Evolutionary conservation across 345 rosid genomes (phyloP), one percentile per base, ranked within the genome.

Genomic region (Pistacia atlantica): DNA sequence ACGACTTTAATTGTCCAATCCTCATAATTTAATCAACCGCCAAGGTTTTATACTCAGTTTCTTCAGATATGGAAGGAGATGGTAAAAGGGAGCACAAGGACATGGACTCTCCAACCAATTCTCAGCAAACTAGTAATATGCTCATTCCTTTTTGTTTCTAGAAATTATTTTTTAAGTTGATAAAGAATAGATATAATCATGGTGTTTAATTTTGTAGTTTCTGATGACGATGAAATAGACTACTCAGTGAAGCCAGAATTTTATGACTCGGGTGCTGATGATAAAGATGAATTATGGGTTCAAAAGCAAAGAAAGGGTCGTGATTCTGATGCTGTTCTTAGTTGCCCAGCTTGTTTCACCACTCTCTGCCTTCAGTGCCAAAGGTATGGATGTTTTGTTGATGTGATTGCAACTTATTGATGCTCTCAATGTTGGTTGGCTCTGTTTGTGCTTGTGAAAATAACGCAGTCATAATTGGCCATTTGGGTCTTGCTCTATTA

Each of bases 311-410:
- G 91, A 76, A 81, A 80, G 49, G 96, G 96, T 5, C 86, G 77
- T 72, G 52, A 73, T 28, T 88, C 97, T 61, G 97, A 93, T 75
- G 93, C 97, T 66, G 87, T 90, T 49, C 96, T 93, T 64, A 91
- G 96, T 78, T 93, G 97, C 72, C 96, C 97, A 11, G 96, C 89
- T 79, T 93, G 97, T 85, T 93, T 91, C 81, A 87, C 97, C 54
- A 89, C 89, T 35, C 89, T 93, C 51, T 93, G 92, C 85, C 87
- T 90, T 11, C 91, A 93, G 55, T 91, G 92, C 74, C 96, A 93
- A 79, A 90, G 97, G 97, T 93, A 74, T 65, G 79, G n/a, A 42
- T 42, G 46, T 42, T 42, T 42, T 42, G 46, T 42, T 42, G 6
- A 42, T 5, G 46, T 6, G 9, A 42, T 42, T 42, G 46, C 46